phyloP scores from a whole-genome alignment of 2,329 filamentous ascomycete species.

The Fusarium sublunatum region DNA sequence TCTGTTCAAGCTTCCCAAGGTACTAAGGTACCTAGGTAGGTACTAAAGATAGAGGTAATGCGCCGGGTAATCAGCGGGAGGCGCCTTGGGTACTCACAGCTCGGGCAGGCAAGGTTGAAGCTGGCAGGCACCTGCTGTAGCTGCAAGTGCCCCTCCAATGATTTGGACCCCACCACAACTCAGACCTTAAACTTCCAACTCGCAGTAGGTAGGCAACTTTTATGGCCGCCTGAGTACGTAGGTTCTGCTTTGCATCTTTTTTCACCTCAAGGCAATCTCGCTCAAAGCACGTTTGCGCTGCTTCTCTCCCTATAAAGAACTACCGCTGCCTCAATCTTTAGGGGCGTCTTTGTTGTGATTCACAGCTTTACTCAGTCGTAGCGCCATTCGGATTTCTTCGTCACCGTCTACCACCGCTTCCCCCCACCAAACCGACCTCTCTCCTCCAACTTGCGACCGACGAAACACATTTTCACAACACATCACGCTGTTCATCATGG shows the following conservation, averaged over 20 bases:
- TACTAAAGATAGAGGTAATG: slow-evolving; percentile 19
- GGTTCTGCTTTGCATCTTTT: slow-evolving; percentile 15
- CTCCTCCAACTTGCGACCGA: slow-evolving; percentile 20
- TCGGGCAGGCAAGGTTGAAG: slow-evolving; percentile 19
- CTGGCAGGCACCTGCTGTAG: slow-evolving; percentile 4
- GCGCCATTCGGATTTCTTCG: slow-evolving; percentile 29
- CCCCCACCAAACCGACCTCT: slow-evolving; percentile 27
- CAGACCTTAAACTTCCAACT: slow-evolving; percentile 28
- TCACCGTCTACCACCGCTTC: slow-evolving; percentile 28
- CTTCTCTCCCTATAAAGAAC: slow-evolving; percentile 1
- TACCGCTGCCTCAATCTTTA: not conserved
- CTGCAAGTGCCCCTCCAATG: slow-evolving; percentile 49
- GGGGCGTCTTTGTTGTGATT: slow-evolving; percentile 2
- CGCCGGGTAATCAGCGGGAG: slow-evolving; percentile 49
- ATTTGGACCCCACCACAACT: slow-evolving; percentile 49
- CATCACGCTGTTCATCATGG: slow-evolving; percentile 50
- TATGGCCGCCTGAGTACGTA: slow-evolving; percentile 14
- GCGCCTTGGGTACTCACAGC: not conserved
- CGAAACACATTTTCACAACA: slow-evolving; percentile 9
- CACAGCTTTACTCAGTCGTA: not conserved
- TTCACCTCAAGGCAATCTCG: not conserved
- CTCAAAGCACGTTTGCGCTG: not conserved
- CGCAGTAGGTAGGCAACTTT: slow-evolving; percentile 14
- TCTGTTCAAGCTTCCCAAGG: not conserved
- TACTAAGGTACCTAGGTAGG: not conserved